Evolutionary conservation across 495 filamentous ascomycete species (phyloP), one percentile per base, ranked within the genome.

Genomic region (Aspergillus hancockii): DNA sequence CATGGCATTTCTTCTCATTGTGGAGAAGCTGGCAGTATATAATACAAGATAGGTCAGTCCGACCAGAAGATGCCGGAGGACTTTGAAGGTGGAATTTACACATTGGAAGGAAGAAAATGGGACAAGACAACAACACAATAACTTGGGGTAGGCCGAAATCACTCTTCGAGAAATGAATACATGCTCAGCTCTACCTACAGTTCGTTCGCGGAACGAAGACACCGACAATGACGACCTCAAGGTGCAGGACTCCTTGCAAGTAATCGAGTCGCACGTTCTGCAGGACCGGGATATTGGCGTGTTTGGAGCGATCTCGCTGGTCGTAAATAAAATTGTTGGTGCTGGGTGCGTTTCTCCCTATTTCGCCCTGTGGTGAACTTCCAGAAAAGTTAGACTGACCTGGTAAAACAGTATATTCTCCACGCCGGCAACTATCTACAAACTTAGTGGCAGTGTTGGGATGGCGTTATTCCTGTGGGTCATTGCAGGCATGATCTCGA

Each of bases 391-490:
- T 1, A 3, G 16, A 34, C 22, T 18, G 12, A 14, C 8, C 28
- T 34, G n/a, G 21, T 10, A 30, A 49, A 49, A 51, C 31, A 69
- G 88, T 36, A 89, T 91, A 52, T 91, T 90, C 64, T 86, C 87
- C 0, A 88, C 85, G 0, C 87, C 87, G 0, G 81, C 85, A 9
- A 73, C 80, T 6, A 86, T 91, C 58, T 71, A 84, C 21, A 72
- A 78, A 21, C 79, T 82, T 10, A 78, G 81, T 13, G 87, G 88
- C 1, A 90, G 87, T 60, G 76, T 87, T 5, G 88, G 87, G 2
- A 71, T 88, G 21, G 76, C 84, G 1, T 68, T 90, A 10, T 61
- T 81, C 14, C 63, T 90, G 4, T 91, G 87, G 88, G 63, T 85
- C 1, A 70, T 83, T 0, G 87, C 85, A 6, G 81, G 83, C 12